Base-by-base conservation (phyloP, 1,139 yeast genomes). In the Suhomyces yuchorum region DNA sequence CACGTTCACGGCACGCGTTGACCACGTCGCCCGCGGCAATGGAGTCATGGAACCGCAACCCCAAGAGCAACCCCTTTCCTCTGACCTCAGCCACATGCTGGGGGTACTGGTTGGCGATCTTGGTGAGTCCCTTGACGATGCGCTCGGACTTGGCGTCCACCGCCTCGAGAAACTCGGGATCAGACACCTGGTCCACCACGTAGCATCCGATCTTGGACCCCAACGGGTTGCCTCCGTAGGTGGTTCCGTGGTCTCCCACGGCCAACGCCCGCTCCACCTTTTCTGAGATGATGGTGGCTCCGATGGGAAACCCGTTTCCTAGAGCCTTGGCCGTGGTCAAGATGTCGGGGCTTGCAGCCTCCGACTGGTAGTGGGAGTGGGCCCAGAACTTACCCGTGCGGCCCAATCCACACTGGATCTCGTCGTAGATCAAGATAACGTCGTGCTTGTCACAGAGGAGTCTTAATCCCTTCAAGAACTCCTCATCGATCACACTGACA, bases 251-350 rank as follows among this genome's bases (percentile, higher is more conserved):
- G 63, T 93, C 99, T 47, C 99, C 99, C 17, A 89, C 93, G 51
- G 82, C 76, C 57, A 93, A 73, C 1, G 76, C 82, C 12, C 73
- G 67, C 63, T 90, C 96, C 28, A 93, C 87, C 50, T 81, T 77
- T 55, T 89, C 95, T 44, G 88, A 82, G 47, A 93, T 83, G 80
- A 93, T 79, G 3, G 96, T 88, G 7, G 98, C 99, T 44, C 96
- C 97, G 58, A 93, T 87, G 34, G 99, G 99, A 75, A 84, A 90
- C n/a, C 99, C 99, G 62, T 93, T 93, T 51, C 99, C 99, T 39
- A 93, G 75, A 1, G 98, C 97, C 67, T 93, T 93, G 44, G 99
- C 99, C 78, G 86, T 81, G 24, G 99, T 92, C 48, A 93, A 67
- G 53, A 93, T 88, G 67, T 93, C 99, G 3, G 99, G 99, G 62